Evolutionary conservation across 2,329 filamentous ascomycete genomes (phyloP).

Genomic region (Penicillium sp.): DNA sequence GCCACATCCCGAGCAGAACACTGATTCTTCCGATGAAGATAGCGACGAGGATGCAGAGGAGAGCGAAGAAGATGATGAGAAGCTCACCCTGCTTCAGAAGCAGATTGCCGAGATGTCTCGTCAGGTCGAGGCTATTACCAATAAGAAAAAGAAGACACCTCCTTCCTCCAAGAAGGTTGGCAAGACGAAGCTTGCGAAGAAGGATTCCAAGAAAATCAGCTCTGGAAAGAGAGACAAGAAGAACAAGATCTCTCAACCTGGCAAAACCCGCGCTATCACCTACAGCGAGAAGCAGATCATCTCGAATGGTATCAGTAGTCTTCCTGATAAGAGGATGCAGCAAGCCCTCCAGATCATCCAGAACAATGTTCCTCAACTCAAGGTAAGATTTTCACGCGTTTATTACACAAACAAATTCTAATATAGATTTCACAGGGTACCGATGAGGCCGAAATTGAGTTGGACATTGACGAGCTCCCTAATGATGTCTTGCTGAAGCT

Average conservation of each 20-base stretch:
- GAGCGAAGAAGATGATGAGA: constrained; percentile 61
- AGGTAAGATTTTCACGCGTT: constrained; percentile 43
- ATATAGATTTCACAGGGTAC: constrained; percentile 34
- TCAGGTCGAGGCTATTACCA: constrained; percentile 56
- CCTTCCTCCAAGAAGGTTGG: constrained; percentile 52
- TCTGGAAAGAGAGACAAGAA: constrained; percentile 51
- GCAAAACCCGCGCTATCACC: constrained; percentile 65
- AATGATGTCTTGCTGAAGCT: constrained; percentile 48
- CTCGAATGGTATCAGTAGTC: constrained; percentile 76
- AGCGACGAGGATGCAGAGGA: constrained; percentile 71
- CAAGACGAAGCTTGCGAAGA: constrained; percentile 22
- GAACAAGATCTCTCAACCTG: constrained; percentile 40
- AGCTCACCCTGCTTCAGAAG: constrained; percentile 66
- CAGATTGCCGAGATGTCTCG: constrained; percentile 74
- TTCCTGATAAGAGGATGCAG: constrained; percentile 75
- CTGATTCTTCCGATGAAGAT: constrained; percentile 65
- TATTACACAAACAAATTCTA: constrained; percentile 6
- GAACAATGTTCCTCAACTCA: constrained; percentile 72
- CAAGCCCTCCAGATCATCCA: constrained; percentile 88
- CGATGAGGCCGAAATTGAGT: constrained; percentile 49
- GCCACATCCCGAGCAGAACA: constrained; percentile 63
- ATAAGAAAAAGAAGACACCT: constrained; percentile 62
- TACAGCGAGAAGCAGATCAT: constrained; percentile 88
- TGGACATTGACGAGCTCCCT: constrained; percentile 51
- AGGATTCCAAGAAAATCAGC: constrained; percentile 49